These are phyloP conservation scores for Tetrapisispora namnaoensis DNA, from an alignment of 805 yeast genomes.

Conservation along the genomic window DNA sequence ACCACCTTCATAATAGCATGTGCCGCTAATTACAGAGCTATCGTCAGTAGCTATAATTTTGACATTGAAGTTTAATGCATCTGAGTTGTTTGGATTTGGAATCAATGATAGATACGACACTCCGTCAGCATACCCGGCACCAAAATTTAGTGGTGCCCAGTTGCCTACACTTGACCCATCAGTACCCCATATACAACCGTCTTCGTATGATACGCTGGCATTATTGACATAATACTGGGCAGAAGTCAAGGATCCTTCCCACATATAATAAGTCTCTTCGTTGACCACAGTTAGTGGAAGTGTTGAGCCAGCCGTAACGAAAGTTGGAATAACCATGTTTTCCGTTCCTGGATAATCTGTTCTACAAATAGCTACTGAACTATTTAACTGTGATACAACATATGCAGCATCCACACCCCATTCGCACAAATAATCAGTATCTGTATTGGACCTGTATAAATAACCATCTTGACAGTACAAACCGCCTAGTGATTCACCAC, in stretches of 20 bases:
- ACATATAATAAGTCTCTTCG: conserved; percentile 64
- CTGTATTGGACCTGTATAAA: conserved; percentile 72
- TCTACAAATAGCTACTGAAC: conserved; percentile 85
- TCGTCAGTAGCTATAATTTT: conserved; percentile 67
- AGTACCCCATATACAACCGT: conserved; percentile 93
- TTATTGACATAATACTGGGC: conserved; percentile 97
- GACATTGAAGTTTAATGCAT: conserved; percentile 62
- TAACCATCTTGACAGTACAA: conserved; percentile 75
- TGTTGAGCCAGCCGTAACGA: conserved; percentile 57
- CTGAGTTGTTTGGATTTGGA: conserved; percentile 86
- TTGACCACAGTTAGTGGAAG: conserved; percentile 73
- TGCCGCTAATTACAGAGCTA: conserved; percentile 57
- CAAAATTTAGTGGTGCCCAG: conserved; percentile 96
- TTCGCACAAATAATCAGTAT: conserved; percentile 66
- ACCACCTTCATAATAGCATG: conserved; percentile 76
- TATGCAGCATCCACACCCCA: conserved; percentile 74
- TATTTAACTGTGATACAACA: conserved; percentile 54
- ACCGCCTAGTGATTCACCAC: conserved; percentile 94
- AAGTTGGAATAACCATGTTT: conserved; percentile 94
- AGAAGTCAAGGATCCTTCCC: conserved; percentile 78
- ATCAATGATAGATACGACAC: conserved; percentile 79
- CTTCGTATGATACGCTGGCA: conserved; percentile 84
- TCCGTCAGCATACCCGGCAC: conserved; percentile 75
- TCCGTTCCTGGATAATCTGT: conserved; percentile 99
- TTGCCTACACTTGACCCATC: conserved; percentile 78